Evolutionary conservation across 345 rosid species (phyloP), one percentile per base, ranked within the genome.

Genomic region (Sisymbrium irio): DNA sequence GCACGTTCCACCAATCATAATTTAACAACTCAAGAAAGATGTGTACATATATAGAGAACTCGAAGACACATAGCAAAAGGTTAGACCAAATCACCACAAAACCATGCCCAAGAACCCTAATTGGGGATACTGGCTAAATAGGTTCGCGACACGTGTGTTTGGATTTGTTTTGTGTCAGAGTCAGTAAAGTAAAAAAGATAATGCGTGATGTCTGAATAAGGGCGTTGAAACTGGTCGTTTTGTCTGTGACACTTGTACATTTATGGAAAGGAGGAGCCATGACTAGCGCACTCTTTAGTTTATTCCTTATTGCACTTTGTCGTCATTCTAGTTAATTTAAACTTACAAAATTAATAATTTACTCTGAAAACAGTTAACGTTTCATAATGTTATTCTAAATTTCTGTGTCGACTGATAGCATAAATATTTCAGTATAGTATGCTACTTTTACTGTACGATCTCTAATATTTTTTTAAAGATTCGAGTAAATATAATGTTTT

Each of bases 181-280:
- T 57, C 53, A 58, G 67, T 74, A 58, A 74, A 65, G 58, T 37
- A 17, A 58, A 62, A 65, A 57, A 20, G 60, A 33, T 51, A 51
- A 51, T 50, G 56, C 12, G 15, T 12, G 32, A 50, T 65, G 72
- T 57, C 59, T 49, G 61, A 11, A 32, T 33, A 63, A 63, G 57
- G 27, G 47, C 44, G 62, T 49, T 49, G 53, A 74, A 75, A 60
- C 73, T 7, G 73, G 68, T 67, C 62, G 18, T 67, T 59, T 67
- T 75, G 68, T 75, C 68, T 67, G 74, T 12, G 74, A 75, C 63
- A 75, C 74, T 15, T 68, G 79, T 75, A 39, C 56, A 40, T 8
- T 60, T 65, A 17, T 65, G 51, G 60, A 57, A 46, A 74, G 41
- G 53, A 25, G 40, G 37, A 53, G 27, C 62, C 49, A 66, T 50